Percentiles rank a stretch among this genome's conserved stretches.
Conservation (phyloP, 192 early-diverging fungal genomes). For the Coemansia sp. region DNA sequence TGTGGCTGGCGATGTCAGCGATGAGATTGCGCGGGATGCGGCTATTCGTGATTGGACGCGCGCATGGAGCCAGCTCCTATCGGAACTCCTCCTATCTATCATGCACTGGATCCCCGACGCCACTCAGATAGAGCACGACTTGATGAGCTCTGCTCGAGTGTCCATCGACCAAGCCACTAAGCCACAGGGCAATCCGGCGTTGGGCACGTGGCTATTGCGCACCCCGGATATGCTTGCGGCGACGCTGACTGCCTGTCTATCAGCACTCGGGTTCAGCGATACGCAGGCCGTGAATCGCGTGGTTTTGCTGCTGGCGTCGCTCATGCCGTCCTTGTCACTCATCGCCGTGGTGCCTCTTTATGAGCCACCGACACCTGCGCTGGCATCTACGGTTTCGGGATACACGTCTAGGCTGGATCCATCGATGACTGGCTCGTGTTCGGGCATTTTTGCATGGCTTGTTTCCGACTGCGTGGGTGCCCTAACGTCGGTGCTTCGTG, state of each 20-base stretch:
- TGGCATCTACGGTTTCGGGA: constrained; percentile 17
- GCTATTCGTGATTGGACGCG: constrained; percentile 44
- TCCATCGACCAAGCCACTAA: not conserved
- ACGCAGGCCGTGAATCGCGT: constrained; percentile 13
- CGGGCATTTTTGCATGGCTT: constrained; percentile 14
- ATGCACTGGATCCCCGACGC: constrained; percentile 24
- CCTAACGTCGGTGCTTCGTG: constrained; percentile 15
- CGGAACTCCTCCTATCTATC: constrained; percentile 13
- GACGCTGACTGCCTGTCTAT: constrained; percentile 11
- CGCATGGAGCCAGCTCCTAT: constrained; percentile 29
- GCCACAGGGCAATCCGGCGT: not conserved
- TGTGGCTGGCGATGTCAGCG: not conserved
- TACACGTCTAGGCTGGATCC: constrained; percentile 19
- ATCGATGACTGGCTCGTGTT: constrained; percentile 8
- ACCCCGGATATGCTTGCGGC: constrained; percentile 9
- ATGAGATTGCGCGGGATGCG: constrained; percentile 37
- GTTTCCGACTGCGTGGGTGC: not conserved
- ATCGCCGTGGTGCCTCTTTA: constrained; percentile 28
- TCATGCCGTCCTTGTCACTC: constrained; percentile 25
- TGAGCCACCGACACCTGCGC: constrained; percentile 27
- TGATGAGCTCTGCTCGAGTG: constrained; percentile 14
- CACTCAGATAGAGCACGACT: constrained; percentile 36
- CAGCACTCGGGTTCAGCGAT: constrained; percentile 17
- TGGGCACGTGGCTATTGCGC: constrained; percentile 10
- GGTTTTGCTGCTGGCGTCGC: not conserved